A percentile compares a stretch with the other conserved stretches of the same genome.
Evolutionary conservation across 2,329 filamentous ascomycete species (phyloP).

Genomic region (Exophiala sp.): DNA sequence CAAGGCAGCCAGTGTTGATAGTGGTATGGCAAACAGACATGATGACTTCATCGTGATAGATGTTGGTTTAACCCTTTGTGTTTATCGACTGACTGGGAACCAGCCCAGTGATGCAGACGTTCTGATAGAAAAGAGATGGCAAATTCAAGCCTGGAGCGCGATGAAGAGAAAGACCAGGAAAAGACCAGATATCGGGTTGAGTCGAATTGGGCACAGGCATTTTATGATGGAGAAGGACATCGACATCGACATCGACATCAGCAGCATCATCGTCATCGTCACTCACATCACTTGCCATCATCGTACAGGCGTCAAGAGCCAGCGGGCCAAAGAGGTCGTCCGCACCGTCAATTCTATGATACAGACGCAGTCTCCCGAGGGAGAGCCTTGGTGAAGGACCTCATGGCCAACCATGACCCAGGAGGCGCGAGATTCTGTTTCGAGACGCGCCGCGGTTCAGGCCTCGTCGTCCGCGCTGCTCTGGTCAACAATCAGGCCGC

Average conservation of each 20-base stretch:
- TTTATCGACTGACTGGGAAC: neutral
- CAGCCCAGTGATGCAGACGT: no score
- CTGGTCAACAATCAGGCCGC: neutral
- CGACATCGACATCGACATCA: no score
- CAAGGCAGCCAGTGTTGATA: neutral
- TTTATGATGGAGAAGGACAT: neutral
- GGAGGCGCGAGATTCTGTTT: neutral
- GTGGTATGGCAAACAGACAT: neutral
- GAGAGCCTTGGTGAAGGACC: no score
- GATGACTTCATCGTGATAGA: slow-evolving; percentile 1
- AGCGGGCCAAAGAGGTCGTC: neutral
- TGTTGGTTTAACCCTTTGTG: neutral
- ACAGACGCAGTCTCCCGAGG: neutral
- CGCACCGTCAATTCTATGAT: neutral
- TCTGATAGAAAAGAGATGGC: no score
- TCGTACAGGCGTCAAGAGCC: neutral
- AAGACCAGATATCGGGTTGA: neutral
- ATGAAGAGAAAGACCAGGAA: no score
- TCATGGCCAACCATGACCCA: neutral
- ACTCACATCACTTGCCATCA: neutral
- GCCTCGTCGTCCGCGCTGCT: neutral
- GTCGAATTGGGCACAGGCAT: no score
- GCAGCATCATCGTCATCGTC: neutral
- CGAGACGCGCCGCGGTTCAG: slow-evolving; percentile 2
- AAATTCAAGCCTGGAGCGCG: no score